phyloP scores from a whole-genome alignment of 768 basidiomycete species.

The Podaxis sp. region DNA sequence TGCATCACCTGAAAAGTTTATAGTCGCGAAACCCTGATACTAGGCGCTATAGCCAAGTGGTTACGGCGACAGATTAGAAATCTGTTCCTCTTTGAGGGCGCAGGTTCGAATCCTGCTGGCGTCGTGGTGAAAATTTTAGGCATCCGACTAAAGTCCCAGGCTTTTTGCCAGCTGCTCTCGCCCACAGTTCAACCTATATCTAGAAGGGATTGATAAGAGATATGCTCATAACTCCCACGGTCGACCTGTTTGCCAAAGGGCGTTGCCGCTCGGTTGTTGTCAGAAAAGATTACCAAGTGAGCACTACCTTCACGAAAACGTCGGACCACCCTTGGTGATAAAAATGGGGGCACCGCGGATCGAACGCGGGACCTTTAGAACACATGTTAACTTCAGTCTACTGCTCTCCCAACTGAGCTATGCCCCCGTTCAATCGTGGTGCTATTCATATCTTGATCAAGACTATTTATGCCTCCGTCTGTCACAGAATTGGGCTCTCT shows the following conservation, averaged over 20 bases:
- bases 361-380: slow-evolving; percentile 80
- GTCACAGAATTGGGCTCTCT: neutral
- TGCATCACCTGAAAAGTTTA: neutral
- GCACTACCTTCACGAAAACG: neutral
- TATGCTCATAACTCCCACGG: too few species aligned
- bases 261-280: neutral
- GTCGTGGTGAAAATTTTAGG: neutral
- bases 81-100: slow-evolving; percentile 71
- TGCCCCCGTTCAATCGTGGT: too few species aligned
- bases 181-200: too few species aligned
- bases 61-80: slow-evolving; percentile 79
- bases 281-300: neutral
- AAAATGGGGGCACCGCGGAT: slow-evolving; percentile 71
- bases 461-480: neutral
- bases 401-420: slow-evolving; percentile 79
- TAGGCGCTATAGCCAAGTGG: slow-evolving; percentile 77
- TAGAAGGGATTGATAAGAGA: too few species aligned
- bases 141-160: too few species aligned
- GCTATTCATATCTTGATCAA: neutral
- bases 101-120: slow-evolving; percentile 38
- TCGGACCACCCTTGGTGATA: neutral
- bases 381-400: slow-evolving; percentile 55
- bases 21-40: neutral
- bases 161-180: too few species aligned
- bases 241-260: too few species aligned